Conservation (phyloP, 1,284 basidiomycete species). For the Kalmanozyma brasiliensis region DNA sequence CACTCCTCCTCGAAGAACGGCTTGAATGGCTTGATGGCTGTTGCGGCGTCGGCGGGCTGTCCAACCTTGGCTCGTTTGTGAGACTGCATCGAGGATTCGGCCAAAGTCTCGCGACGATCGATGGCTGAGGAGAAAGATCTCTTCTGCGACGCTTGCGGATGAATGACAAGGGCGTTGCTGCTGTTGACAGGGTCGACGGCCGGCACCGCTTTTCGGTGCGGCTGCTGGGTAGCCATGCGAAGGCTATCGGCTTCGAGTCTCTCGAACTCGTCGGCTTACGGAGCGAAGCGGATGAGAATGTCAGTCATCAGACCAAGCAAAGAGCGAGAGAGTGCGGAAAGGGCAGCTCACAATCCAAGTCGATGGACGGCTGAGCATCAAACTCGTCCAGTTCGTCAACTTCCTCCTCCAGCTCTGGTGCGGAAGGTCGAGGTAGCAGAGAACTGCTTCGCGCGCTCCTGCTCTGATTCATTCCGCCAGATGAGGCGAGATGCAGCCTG, state of each 20-base stretch:
- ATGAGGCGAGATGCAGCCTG: conserved; percentile 12
- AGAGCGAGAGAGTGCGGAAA: not conserved
- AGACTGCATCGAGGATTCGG: not conserved
- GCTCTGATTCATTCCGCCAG: not conserved
- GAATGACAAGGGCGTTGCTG: not conserved
- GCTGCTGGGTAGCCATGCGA: not conserved
- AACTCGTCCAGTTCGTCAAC: conserved; percentile 31
- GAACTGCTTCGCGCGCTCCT: not conserved
- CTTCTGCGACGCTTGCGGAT: conserved; percentile 8
- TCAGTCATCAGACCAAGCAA: not conserved
- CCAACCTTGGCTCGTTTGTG: conserved; percentile 3
- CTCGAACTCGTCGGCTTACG: conserved; percentile 18
- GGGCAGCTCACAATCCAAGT: conserved; percentile 12
- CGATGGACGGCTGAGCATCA: conserved; percentile 4
- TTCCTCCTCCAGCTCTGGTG: not conserved
- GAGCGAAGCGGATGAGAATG: not conserved
- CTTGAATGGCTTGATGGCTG: not conserved
- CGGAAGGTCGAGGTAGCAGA: not conserved
- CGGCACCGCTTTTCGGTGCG: not conserved
- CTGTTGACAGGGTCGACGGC: not conserved
- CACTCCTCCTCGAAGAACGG: conserved; percentile 15
- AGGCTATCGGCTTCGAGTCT: conserved; percentile 26
- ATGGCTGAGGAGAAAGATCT: conserved; percentile 4
- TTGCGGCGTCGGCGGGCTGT: not conserved
- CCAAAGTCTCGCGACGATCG: conserved; percentile 7